A percentile compares a stretch with the other conserved stretches of the same genome.
Evolutionary conservation across 768 basidiomycete genomes (phyloP).

Genomic region (Leccinum subtestaceum): DNA sequence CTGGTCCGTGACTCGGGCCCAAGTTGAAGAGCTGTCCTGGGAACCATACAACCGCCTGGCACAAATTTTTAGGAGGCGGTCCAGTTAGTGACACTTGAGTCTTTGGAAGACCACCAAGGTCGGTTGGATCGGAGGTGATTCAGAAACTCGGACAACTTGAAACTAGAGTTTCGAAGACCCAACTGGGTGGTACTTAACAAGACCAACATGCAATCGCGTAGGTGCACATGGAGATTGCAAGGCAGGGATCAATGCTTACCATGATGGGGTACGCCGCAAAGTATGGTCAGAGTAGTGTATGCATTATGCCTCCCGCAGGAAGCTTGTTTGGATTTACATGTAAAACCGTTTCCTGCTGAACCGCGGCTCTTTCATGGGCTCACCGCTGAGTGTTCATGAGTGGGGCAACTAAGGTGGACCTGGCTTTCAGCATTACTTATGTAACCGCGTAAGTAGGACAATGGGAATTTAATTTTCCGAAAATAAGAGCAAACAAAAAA

Average conservation of each 20-base stretch:
- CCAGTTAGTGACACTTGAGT: neutral
- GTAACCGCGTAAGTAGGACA: neutral
- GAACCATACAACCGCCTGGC: too few relatives aligned
- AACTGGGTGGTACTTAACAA: neutral
- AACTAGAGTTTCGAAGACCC: neutral
- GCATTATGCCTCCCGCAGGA: neutral
- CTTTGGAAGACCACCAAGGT: neutral
- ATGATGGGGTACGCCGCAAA: neutral
- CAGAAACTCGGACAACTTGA: neutral
- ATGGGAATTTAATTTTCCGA: neutral
- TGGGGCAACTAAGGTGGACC: neutral
- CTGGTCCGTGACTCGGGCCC: too few relatives aligned
- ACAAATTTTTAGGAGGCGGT: neutral
- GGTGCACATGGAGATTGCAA: neutral
- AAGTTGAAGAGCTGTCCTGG: too few relatives aligned
- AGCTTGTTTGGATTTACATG: neutral
- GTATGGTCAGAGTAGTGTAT: neutral
- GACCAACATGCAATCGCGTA: neutral
- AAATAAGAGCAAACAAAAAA: conserved; percentile 17
- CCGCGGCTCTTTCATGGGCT: neutral
- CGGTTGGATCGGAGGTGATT: neutral
- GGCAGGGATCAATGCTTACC: neutral
- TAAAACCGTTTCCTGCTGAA: neutral
- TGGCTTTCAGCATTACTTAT: neutral
- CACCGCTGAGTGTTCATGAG: neutral